Evolutionary conservation across 305 asterid genomes (phyloP), one percentile per base, ranked within the genome.

Genomic region (Ajuga reptans): DNA sequence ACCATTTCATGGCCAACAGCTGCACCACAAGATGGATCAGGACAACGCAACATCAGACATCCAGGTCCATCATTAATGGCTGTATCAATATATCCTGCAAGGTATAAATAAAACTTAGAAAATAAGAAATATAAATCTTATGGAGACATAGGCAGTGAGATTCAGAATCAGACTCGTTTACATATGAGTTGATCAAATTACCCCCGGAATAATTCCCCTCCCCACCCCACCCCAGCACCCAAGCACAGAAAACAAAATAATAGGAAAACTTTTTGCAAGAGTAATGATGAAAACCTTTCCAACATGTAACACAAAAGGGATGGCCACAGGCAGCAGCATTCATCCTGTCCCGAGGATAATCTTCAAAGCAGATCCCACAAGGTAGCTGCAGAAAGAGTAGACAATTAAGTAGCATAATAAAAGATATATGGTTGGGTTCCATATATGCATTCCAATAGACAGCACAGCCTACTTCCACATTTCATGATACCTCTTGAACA

Each of bases 341-440:
- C 84, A 92, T 86, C 79, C 78, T 80, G 72, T 77, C 85, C 51
- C 71, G 80, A 21, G 87, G 91, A 81, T 78, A 88, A 43, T 66
- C 66, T 39, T 92, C 98, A 80, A 92, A 92, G 89, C 98, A 92
- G 84, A 92, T 89, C 67, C 96, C 98, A 83, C 98, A 92, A 63
- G 96, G 86, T 72, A 92, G 78, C 98, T 92, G 95, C 79, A 76
- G 74, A 68, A 66, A 43, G 59, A 55, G 69, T 8, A 53, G 43
- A 73, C 31, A 77, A 24, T 10, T 59, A 66, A 74, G 74, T 65
- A 55, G 45, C 64, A 71, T 8, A 17, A 34, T 46, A 72, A 18
- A 72, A 34, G 47, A 66, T 51, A 39, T 24, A 42, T 37, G 54
- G 49, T 61, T 68, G 53, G 57, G 62, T 42, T 24, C 52, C 49